phyloP scores from a whole-genome alignment of 106 monocot genomes.

The Narthecium ossifragum region DNA sequence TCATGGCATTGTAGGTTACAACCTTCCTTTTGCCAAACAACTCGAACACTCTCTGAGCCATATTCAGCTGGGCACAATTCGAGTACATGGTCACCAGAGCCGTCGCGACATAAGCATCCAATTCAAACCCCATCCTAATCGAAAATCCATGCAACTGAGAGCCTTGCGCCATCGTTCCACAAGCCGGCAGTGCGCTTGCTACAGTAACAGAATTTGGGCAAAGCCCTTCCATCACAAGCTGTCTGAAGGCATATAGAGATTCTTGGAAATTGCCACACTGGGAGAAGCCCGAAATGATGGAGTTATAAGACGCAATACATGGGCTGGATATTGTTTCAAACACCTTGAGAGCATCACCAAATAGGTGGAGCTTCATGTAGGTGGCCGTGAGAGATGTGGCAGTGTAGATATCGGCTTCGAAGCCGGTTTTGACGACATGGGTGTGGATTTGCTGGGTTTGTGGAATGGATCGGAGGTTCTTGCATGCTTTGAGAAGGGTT shows the following conservation, averaged over 20 bases:
- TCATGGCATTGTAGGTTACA: slow-evolving; percentile 37
- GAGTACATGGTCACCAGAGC: slow-evolving; percentile 32
- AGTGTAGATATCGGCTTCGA: slow-evolving; percentile 9
- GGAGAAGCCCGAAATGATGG: slow-evolving; percentile 22
- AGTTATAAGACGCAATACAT: slow-evolving; percentile 25
- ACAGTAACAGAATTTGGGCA: slow-evolving; percentile 25
- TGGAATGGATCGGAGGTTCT: slow-evolving; percentile 15
- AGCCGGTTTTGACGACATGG: slow-evolving; percentile 21
- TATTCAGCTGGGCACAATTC: slow-evolving; percentile 9
- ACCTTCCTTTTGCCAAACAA: slow-evolving; percentile 11
- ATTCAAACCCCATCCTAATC: slow-evolving; percentile 19
- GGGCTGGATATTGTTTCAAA: slow-evolving; percentile 27
- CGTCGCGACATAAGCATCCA: slow-evolving; percentile 23
- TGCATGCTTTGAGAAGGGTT: slow-evolving; percentile 26
- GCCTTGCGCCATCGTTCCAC: slow-evolving; percentile 13
- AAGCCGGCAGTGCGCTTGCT: slow-evolving; percentile 26
- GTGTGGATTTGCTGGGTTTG: slow-evolving; percentile 28
- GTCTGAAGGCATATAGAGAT: slow-evolving; percentile 5
- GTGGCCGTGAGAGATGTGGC: slow-evolving; percentile 25
- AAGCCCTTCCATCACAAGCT: slow-evolving; percentile 12
- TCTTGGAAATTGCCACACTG: slow-evolving; percentile 12
- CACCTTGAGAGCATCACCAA: slow-evolving; percentile 17
- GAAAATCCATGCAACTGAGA: slow-evolving; percentile 26
- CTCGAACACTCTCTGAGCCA: slow-evolving; percentile 21
- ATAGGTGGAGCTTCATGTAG: slow-evolving; percentile 23